Percentiles rank a stretch among this genome's conserved stretches.
Evolutionary conservation across 176 grass and related monocot species (phyloP).

Genomic region (Alopecurus myosuroides): DNA sequence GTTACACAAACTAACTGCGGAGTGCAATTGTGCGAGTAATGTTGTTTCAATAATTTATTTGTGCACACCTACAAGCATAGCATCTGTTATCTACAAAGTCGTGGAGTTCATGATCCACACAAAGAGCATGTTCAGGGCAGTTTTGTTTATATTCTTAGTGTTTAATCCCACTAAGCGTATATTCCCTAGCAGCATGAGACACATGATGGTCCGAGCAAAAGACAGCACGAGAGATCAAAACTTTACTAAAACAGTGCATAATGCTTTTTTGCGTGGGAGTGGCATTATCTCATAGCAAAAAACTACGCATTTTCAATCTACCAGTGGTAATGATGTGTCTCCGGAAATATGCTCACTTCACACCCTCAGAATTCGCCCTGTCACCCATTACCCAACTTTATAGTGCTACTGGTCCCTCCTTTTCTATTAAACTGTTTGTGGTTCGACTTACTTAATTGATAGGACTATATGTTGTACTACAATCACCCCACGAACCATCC

Average conservation of each 20-base stretch:
- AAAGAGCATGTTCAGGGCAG: neutral
- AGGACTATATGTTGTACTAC: neutral
- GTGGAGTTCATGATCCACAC: neutral
- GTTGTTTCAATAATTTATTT: neutral
- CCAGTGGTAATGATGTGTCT: conserved; percentile 28
- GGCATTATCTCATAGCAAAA: conserved; percentile 23
- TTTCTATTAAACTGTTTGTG: conserved; percentile 12
- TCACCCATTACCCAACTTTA: conserved; percentile 49
- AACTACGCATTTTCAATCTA: neutral
- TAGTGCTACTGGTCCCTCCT: conserved; percentile 19
- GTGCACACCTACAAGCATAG: neutral
- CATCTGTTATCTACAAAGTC: neutral
- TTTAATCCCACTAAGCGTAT: neutral
- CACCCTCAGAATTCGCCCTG: conserved; percentile 28
- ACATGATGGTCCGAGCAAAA: neutral
- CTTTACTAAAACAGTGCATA: neutral
- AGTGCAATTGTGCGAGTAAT: neutral
- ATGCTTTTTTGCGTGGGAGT: conserved; percentile 9
- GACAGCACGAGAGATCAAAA: neutral
- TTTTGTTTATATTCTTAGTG: neutral
- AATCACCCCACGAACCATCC: too few relatives aligned
- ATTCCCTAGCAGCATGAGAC: neutral
- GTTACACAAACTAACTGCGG: too few relatives aligned
- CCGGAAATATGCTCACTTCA: conserved; percentile 41
- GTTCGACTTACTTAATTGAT: conserved; percentile 9